Base-by-base conservation (phyloP, 2,329 filamentous ascomycete species). In the Nemania sp. region DNA sequence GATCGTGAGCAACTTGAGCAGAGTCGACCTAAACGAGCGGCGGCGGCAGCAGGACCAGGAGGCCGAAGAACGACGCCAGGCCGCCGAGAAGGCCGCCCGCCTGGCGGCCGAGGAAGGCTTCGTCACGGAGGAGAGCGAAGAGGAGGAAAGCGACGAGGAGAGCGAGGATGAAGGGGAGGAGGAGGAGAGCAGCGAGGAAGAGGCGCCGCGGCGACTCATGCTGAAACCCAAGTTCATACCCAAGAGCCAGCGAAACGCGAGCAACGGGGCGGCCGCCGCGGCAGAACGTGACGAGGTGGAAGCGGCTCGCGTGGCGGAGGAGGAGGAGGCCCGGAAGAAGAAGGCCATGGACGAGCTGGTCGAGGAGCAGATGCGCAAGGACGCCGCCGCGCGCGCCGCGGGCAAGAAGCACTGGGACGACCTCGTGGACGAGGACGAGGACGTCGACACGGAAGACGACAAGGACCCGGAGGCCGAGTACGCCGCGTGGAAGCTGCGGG, bases 401-500 rank as follows among this genome's bases (percentile, higher is more conserved):
- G 89, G 87, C 12, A 92, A 91, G 76, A 92, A 91, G 73, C 88
- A 92, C 70, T 97, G 93, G 92, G 93, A 97, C 69, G 88, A 91
- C 67, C 77, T 79, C n/a, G 85, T 87, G 5, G 83, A 84, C 20
- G 86, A 86, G 25, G 86, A 86, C 59, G 87, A 87, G 35, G 90
- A 91, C 49, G 88, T 98, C 18, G 92, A 98, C 75, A 95, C 97
- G 70, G 91, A 89, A 2, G 95, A 99, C 73, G 91, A 87, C 37
- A 70, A 93, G 2, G 92, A 98, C 74, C 90, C 91, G 0, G 92
- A 90, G 64, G 92, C 91, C 7, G 95, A 99, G 75, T 86, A 89
- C 64, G 92, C 92, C 6, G 92, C 93, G 0, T 99, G 95, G 94
- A 95, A 94, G 73, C 82, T 99, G 51, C 88, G 95, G 50, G 95